Base-by-base conservation (phyloP, 2,329 filamentous ascomycete species). In the Curvularia hawaiiensis region DNA sequence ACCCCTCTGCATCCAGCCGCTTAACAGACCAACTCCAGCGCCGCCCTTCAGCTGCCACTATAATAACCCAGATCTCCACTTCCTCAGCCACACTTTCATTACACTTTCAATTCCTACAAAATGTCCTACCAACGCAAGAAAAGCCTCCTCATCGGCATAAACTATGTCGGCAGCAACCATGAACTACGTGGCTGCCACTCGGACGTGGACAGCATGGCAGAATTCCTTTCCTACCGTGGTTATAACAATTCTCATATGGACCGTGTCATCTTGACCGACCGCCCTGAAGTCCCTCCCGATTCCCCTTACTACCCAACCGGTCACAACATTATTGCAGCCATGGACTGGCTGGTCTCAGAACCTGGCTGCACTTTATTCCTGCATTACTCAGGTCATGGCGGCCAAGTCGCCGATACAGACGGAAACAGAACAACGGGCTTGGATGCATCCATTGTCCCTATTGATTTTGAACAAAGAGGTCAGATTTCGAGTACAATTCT, bases 371-470 rank as follows among this genome's bases (percentile, higher is more conserved):
- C 75, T 9, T 72, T 83, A 18, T 86, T 85, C 76, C 69, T 87
- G 49, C 84, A 85, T 61, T 87, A 87, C 62, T 84, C 82, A 0
- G 85, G 85, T 1, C 85, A 87, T 59, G 85, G 85, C 52, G 81
- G 84, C 41, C 83, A 85, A 68, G 79, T 84, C 22, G 70, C 69
- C 14, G 79, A 83, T 54, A 69, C 73, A 0, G 77, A 80, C n/a
- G 79, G 79, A 3, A 76, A 73, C 49, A 60, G 68, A 3, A 60
- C 61, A 3, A 71, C 71, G 1, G 73, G 73, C 1, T 54, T 75
- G 31, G 79, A 84, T 55, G 81, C 84, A 55, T 82, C 81, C 0
- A 83, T 85, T 61, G 83, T 82, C 18, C 83, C 83, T 0, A 77
- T 84, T 0, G 83, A 85, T 66, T 85, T 81, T 55, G 78, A 78